Percentiles rank a stretch among this genome's conserved stretches.
Evolutionary conservation across 495 filamentous ascomycete species (phyloP).

Genomic region (Hypoxylon lenormandii): DNA sequence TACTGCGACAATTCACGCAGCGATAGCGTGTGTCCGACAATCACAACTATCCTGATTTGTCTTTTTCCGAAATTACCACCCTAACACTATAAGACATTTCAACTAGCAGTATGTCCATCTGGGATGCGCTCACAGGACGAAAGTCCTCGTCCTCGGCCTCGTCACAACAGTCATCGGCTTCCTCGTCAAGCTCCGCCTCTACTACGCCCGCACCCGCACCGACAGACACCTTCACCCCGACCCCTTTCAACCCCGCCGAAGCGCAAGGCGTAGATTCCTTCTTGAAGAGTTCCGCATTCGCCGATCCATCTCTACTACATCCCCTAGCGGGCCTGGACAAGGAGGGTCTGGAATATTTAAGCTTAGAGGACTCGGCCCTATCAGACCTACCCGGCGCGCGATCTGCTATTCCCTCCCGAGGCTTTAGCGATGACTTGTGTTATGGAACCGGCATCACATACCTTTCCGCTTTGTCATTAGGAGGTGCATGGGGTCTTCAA

Average conservation of each 20-base stretch:
- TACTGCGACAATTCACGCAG: conserved; percentile 19
- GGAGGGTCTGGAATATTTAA: conserved; percentile 90
- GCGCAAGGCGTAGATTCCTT: conserved; percentile 85
- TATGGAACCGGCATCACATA: conserved; percentile 97
- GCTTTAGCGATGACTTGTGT: conserved; percentile 97
- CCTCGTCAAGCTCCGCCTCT: conserved; percentile 40
- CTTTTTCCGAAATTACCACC: conserved; percentile 4
- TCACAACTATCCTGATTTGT: conserved; percentile 4
- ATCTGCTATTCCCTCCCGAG: conserved; percentile 89
- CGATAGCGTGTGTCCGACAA: conserved; percentile 11
- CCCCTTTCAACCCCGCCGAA: conserved; percentile 74
- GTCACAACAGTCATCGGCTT: conserved; percentile 50
- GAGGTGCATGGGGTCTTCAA: conserved; percentile 88
- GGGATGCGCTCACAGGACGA: conserved; percentile 87
- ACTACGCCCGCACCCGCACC: conserved; percentile 51
- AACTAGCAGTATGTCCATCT: conserved; percentile 74
- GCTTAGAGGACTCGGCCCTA: conserved; percentile 89
- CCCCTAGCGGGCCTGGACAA: conserved; percentile 94
- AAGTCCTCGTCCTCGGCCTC: conserved; percentile 69
- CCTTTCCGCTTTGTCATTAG: conserved; percentile 82
- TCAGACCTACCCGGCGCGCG: conserved; percentile 87
- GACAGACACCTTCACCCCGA: conserved; percentile 64
- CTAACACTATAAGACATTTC: too few relatives aligned
- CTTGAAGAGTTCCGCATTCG: conserved; percentile 73
- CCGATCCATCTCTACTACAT: conserved; percentile 88